phyloP scores from a whole-genome alignment of 2,329 filamentous ascomycete genomes.

The Aureobasidium namibiae region DNA sequence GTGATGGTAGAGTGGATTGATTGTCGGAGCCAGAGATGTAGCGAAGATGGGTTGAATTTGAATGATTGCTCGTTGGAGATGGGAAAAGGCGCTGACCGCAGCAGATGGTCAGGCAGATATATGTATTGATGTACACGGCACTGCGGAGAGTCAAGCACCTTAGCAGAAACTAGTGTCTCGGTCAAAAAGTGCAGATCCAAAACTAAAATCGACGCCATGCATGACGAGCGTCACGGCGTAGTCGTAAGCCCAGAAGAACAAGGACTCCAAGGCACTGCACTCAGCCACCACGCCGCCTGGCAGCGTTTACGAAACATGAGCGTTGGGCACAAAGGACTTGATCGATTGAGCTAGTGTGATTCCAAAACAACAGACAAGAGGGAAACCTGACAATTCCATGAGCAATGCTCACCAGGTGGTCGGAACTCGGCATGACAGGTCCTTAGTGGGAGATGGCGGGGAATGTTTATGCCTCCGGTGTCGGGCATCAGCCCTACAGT shows the following conservation, averaged over 20 bases:
- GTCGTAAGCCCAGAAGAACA: conserved; percentile 2
- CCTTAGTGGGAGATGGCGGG: conserved; percentile 1
- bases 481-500: background rate
- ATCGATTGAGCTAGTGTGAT: background rate
- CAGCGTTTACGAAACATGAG: conserved; percentile 4
- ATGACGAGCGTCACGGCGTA: conserved; percentile 8
- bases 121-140: conserved; percentile 5
- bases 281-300: conserved; percentile 4
- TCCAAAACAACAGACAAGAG: background rate
- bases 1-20: background rate
- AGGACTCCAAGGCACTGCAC: background rate
- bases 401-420: background rate
- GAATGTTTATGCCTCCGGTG: background rate
- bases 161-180: background rate
- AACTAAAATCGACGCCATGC: background rate
- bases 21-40: background rate
- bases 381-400: background rate
- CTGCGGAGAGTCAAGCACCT: background rate
- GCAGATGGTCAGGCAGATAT: conserved; percentile 4
- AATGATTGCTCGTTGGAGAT: background rate
- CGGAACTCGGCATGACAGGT: background rate
- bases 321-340: background rate
- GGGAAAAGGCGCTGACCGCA: conserved; percentile 4
- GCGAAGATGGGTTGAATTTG: background rate
- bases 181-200: conserved; percentile 8